A percentile compares a stretch with the other conserved stretches of the same genome.
Evolutionary conservation across 768 basidiomycete species (phyloP).

Genomic region (Rhodosporidiobolus odoratus): DNA sequence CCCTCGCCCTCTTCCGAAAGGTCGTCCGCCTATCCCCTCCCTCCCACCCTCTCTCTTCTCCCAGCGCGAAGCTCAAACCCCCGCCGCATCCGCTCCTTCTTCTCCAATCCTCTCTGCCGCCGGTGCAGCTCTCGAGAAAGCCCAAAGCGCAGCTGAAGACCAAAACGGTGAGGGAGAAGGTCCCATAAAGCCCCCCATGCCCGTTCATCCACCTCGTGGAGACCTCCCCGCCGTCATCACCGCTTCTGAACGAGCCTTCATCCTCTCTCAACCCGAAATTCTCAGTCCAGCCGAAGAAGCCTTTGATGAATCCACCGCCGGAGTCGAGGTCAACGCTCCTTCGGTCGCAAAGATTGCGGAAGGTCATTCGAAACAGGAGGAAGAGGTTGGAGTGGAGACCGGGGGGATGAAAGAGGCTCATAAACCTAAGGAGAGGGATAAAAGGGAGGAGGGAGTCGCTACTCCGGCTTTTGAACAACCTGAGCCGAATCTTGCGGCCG

Average conservation of each 20-base stretch:
- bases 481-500: background rate
- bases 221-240: constrained; percentile 10
- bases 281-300: constrained; percentile 28
- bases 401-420: background rate
- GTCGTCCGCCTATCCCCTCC: too few species aligned
- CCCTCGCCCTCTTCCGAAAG: too few species aligned
- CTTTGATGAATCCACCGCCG: constrained; percentile 22
- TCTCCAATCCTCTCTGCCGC: background rate
- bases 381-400: too few species aligned
- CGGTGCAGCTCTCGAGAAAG: background rate
- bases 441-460: background rate
- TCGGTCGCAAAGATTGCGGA: constrained; percentile 6
- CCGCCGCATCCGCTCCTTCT: too few species aligned
- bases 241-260: constrained; percentile 15
- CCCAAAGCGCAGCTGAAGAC: too few species aligned
- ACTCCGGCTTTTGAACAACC: background rate
- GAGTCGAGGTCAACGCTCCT: constrained; percentile 3
- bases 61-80: too few species aligned
- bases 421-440: background rate
- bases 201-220: constrained; percentile 8
- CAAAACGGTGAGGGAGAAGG: background rate
- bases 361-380: constrained; percentile 3
- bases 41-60: too few species aligned
- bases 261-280: constrained; percentile 15
- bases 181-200: constrained; percentile 7